Base-by-base conservation (phyloP, 2,329 filamentous ascomycete genomes). In the Fusarium hainanense region DNA sequence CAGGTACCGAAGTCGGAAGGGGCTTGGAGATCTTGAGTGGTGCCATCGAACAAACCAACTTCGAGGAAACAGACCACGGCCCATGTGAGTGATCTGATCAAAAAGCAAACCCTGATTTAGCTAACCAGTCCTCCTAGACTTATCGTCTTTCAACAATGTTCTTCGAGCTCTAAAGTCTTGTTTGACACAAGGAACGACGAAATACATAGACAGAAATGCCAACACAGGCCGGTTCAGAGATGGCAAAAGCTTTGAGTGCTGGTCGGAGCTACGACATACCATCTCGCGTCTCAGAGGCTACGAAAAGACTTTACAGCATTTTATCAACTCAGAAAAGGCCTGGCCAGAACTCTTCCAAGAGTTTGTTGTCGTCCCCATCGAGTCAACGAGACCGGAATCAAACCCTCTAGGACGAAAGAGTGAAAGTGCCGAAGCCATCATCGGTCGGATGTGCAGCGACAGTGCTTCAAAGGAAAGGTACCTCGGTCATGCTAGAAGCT, bases 341-440 rank as follows among this genome's bases (percentile, higher is more conserved):
- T 81, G 78, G 75, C 74, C 75, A 1, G 63, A 66, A 6, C 63
- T 82, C 1, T 82, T 81, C 10, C 57, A 74, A 8, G 73, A 78
- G 12, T 68, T 78, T 27, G 48, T 68, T 6, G 69, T 82, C 10
- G 66, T 63, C 0, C 32, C 58, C 1, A 42, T 82, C 0, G 54
- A 69, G 0, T 82, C 80, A 0, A 78, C 71, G 13, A n/a, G 21
- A 1, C n/a, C 47, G 0, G 48, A 58, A 1, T 3, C 16, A 3
- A 74, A 75, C 20, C 76, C 70, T 0, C 28, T 75, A 0, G 37
- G 66, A 4, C 63, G 44, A 21, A 73, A 67, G n/a, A 66, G 63
- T 3, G 63, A 72, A 7, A 61, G 40, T 4, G 74, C 77, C 0
- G 1, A 34, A 1, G 61, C 62, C 5, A 73, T 79, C 5, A 64